Evolutionary conservation across 768 basidiomycete genomes (phyloP), one percentile per base, ranked within the genome.

Genomic region (Russula olivacea): DNA sequence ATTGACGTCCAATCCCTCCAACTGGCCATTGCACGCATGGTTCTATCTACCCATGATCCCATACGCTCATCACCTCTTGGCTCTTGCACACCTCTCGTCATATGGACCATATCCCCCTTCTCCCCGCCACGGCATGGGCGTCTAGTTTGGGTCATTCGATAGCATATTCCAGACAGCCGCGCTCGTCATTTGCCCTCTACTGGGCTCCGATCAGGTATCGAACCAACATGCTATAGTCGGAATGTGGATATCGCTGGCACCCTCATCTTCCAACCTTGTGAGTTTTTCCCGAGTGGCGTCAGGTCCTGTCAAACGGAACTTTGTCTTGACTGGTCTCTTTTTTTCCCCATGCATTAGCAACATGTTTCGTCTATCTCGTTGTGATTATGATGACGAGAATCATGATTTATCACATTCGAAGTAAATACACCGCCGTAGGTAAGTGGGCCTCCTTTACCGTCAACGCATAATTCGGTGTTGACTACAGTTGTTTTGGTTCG

Each of bases 401-500:
- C 72, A 99, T 99, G 97, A 92, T 99, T 66, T 87, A 89, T 66
- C 96, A 98, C 76, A 92, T 99, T 68, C 88, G 95, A 62, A 88
- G 88, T 74, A 99, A 99, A 78, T 99, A 98, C 75, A 98, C 97
- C 12, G 97, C 97, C 49, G 95, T 99, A 43, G 94, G 87, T 76
- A 58, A 56, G 75, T 76, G 8, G 28, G 2, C 25, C 41, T 54
- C 9, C n/a, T 14, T 32, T 61, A 61, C 53, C 32, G 19, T 61
- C 34, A 32, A 34, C 43, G 19, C 45, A 21, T 9, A 45, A 43
- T 50, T 53, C 19, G 40, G n/a, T n/a, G n/a, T n/a, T n/a, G n/a
- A n/a, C 56, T 32, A 34, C 19, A 14, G n/a, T 49, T 55, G 43
- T 62, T 21, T 49, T 55, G 52, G 64, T 19, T 30, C 14, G 36